Evolutionary conservation across 75 land plant species (phyloP).

Genomic region (Cunninghamia lanceolata): DNA sequence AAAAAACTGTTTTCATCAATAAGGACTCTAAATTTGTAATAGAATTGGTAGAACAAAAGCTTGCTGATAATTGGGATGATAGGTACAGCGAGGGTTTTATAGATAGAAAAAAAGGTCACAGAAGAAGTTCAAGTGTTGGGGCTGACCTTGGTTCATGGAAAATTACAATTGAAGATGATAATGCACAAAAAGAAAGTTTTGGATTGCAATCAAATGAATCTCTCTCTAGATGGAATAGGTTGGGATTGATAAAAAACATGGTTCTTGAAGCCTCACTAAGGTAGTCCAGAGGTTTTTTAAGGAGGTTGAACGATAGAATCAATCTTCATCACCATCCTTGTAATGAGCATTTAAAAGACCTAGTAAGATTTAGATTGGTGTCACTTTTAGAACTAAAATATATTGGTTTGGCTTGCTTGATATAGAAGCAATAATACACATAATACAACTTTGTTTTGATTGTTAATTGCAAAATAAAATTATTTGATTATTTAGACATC

Average conservation of each 20-base stretch:
- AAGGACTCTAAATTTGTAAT: constrained; percentile 17
- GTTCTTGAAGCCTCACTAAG: constrained; percentile 25
- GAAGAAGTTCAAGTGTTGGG: constrained; percentile 22
- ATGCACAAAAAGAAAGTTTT: constrained; percentile 4
- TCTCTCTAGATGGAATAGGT: neutral
- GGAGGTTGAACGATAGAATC: constrained; percentile 27
- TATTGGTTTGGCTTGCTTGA: neutral
- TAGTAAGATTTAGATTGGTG: neutral
- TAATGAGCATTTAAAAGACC: constrained; percentile 12
- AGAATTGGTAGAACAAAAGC: constrained; percentile 17
- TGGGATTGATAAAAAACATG: constrained; percentile 2
- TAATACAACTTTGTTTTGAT: neutral
- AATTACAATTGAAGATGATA: constrained; percentile 39
- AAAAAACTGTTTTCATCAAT: constrained; percentile 15
- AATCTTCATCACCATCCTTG: constrained; percentile 12
- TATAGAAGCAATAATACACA: neutral
- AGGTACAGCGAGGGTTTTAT: neutral
- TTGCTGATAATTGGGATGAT: constrained; percentile 11
- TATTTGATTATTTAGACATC: neutral
- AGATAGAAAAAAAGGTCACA: constrained; percentile 12
- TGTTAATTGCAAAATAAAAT: neutral
- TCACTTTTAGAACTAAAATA: neutral
- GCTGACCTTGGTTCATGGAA: constrained; percentile 34
- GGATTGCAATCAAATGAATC: neutral
- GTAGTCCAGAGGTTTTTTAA: constrained; percentile 23